A percentile compares a stretch with the other conserved stretches of the same genome.
Conservation (phyloP, 1,139 yeast species). For the Waltiozyma solani region DNA sequence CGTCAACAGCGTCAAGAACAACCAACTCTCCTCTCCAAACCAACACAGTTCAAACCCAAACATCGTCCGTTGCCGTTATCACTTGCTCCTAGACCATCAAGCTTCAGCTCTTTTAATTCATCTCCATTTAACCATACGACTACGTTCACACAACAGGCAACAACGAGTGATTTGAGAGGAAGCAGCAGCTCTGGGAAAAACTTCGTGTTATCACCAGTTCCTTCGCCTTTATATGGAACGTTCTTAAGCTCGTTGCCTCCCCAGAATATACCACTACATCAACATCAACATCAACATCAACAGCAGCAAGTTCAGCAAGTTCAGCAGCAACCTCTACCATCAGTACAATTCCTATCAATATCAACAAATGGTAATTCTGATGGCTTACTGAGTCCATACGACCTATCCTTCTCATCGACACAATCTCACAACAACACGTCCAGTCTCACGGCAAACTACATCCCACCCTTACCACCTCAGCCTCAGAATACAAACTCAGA, state of each 20-base stretch:
- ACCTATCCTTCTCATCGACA: slow-evolving; percentile 14
- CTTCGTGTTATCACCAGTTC: neutral
- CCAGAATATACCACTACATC: too few species aligned
- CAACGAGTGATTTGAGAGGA: neutral
- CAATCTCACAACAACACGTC: too few species aligned
- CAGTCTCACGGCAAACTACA: too few species aligned
- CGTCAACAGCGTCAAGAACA: slow-evolving; percentile 1
- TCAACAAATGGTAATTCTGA: slow-evolving; percentile 5
- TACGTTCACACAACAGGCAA: neutral
- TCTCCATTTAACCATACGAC: slow-evolving; percentile 4
- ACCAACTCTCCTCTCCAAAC: slow-evolving; percentile 8
- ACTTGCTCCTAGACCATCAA: slow-evolving; percentile 6
- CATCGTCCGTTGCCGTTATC: slow-evolving; percentile 18
- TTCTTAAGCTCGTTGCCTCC: neutral
- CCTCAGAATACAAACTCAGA: slow-evolving; percentile 2
- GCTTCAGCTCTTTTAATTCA: slow-evolving; percentile 10
- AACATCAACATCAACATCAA: neutral
- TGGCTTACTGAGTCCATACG: slow-evolving; percentile 13
- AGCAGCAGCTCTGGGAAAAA: too few species aligned
- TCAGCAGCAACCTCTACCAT: slow-evolving; percentile 2
- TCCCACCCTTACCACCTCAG: too few species aligned
- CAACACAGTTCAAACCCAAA: slow-evolving; percentile 17
- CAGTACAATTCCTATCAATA: slow-evolving; percentile 10
- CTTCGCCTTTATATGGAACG: neutral
- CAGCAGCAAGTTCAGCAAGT: neutral